A percentile compares a stretch with the other conserved stretches of the same genome.
Evolutionary conservation across 2,329 filamentous ascomycete genomes (phyloP).

Genomic region (Beauveria sp.): DNA sequence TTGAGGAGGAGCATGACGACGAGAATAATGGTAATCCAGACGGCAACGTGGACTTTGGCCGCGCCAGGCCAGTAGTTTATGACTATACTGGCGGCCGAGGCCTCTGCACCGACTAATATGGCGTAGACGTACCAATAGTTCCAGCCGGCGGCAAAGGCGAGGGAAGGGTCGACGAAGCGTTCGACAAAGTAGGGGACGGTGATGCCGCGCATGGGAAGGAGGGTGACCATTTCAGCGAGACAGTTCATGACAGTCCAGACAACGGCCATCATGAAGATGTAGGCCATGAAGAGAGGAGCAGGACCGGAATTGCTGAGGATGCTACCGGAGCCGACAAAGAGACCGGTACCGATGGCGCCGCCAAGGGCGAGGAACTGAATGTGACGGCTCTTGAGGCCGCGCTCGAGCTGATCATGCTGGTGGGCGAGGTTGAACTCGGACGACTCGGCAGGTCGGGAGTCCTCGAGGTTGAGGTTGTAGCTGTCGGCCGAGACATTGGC

Average conservation of each 20-base stretch:
- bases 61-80: conserved; percentile 49
- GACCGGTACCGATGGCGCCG: conserved; percentile 55
- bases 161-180: conserved; percentile 46
- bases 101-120: conserved; percentile 50
- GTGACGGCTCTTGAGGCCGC: conserved; percentile 52
- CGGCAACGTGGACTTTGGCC: conserved; percentile 41
- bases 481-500: conserved; percentile 14
- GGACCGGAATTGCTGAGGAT: conserved; percentile 51
- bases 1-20: conserved; percentile 47
- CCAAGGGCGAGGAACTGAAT: conserved; percentile 53
- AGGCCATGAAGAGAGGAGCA: conserved; percentile 63
- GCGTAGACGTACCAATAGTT: conserved; percentile 57
- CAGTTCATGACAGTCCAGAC: conserved; percentile 49
- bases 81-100: conserved; percentile 49
- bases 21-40: conserved; percentile 54
- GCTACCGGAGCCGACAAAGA: conserved; percentile 54
- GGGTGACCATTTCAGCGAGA: conserved; percentile 47
- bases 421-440: conserved; percentile 29
- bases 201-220: conserved; percentile 47
- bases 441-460: conserved; percentile 15
- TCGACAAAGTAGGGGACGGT: conserved; percentile 49
- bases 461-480: conserved; percentile 21
- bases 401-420: conserved; percentile 39
- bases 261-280: conserved; percentile 47
- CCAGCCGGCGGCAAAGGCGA: conserved; percentile 51